Base-by-base conservation (phyloP, 176 grass and related monocot genomes). In the Cocos nucifera region DNA sequence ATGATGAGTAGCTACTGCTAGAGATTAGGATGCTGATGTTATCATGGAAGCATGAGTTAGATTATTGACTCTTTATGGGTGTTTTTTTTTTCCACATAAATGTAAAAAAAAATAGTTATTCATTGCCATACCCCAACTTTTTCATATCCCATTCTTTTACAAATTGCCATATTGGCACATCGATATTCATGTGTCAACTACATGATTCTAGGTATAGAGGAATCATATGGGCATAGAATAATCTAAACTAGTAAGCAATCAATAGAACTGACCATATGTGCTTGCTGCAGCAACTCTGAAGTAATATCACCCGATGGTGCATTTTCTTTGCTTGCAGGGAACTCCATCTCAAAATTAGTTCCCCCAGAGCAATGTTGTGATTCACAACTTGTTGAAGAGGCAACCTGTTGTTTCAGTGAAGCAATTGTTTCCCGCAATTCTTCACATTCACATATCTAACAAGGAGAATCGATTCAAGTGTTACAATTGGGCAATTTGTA, bases 401-500 rank as follows among this genome's bases (percentile, higher is more conserved):
- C 76, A 53, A 89, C 61, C 49, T 93, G 81, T 74, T 84, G 76
- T 63, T 93, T 93, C 23, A 98, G 70, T 58, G 59, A 79, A 76
- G 63, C 50, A 77, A 98, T 79, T 65, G 75, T 69, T 78, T 80
- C 81, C 68, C 83, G 85, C 53, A 86, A 75, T 75, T 81, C 82
- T 74, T 86, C 64, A 69, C 88, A 93, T 83, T 93, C 80, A 56
- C 52, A 70, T 74, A 80, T 89, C 94, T 98, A 76, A 39, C 53
- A 48, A 66, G 35, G 19, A 65, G 30, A 30, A 79, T 14, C 50
- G 57, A 78, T 66, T 69, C 16, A 61, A 65, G 60, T n/a, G n/a
- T 55, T 5, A 54, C 35, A 44, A 14, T 2, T 44, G 8, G 35
- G 23, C 2, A 32, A 61, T 29, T 51, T 73, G n/a, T 54, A 17